These are phyloP conservation scores for Papiliotrema flavescens DNA, from an alignment of 1,284 basidiomycete genomes.

Conservation along the genomic window DNA sequence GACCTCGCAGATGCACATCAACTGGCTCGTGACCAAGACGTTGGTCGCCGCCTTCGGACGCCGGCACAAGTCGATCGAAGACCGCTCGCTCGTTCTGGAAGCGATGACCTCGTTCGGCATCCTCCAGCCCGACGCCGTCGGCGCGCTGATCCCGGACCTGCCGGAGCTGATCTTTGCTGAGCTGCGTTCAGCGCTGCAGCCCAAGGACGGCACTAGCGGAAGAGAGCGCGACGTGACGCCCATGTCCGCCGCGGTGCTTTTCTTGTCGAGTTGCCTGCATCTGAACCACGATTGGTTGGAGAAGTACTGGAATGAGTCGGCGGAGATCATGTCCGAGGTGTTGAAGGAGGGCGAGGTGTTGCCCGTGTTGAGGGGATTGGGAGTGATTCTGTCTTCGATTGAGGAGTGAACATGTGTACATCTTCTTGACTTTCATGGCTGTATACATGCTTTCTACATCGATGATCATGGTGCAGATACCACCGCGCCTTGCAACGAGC, in stretches of 20 bases:
- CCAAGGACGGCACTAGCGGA: conserved; percentile 4
- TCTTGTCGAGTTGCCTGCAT: conserved; percentile 20
- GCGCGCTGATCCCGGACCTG: conserved; percentile 25
- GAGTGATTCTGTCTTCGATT: conserved; percentile 25
- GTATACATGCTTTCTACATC: no score
- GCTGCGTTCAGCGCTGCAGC: conserved; percentile 15
- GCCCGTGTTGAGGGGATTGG: conserved; percentile 30
- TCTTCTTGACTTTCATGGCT: no score
- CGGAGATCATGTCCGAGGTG: conserved; percentile 27
- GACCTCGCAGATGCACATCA: conserved; percentile 17
- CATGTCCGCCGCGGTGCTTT: conserved; percentile 12
- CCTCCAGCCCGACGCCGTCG: conserved; percentile 23
- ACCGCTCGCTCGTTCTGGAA: conserved; percentile 25
- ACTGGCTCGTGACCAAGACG: conserved; percentile 31
- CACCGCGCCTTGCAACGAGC: no score
- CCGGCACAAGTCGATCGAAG: conserved; percentile 13
- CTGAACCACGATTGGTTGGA: conserved; percentile 23
- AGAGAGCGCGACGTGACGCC: conserved; percentile 6
- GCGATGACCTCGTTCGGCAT: conserved; percentile 30
- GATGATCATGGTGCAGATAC: no score
- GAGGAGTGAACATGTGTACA: not conserved
- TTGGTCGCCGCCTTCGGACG: conserved; percentile 14
- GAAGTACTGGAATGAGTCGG: conserved; percentile 27
- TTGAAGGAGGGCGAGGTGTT: conserved; percentile 24
- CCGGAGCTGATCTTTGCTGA: conserved; percentile 27